Percentiles rank a stretch among this genome's conserved stretches.
Evolutionary conservation across 2,329 filamentous ascomycete genomes (phyloP).

Genomic region (Colletotrichum falcatum): DNA sequence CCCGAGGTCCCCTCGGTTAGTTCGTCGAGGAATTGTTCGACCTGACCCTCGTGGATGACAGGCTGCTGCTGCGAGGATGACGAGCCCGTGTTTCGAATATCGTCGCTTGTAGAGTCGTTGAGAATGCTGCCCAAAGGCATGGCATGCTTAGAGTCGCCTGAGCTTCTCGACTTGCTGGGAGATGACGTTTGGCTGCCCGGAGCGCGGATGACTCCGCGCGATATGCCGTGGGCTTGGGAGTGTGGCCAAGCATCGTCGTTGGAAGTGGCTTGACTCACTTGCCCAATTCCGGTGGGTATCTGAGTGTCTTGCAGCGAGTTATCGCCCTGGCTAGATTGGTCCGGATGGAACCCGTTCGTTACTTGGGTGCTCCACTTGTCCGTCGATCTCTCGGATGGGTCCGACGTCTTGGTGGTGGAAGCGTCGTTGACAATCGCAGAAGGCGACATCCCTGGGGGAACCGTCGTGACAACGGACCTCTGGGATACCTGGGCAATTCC

Average conservation of each 20-base stretch:
- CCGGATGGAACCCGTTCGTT: constrained; percentile 73
- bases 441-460: constrained; percentile 69
- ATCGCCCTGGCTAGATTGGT: constrained; percentile 52
- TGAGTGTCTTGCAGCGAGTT: constrained; percentile 67
- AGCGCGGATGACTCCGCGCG: constrained; percentile 51
- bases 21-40: constrained; percentile 70
- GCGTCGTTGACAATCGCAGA: constrained; percentile 81
- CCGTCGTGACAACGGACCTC: constrained; percentile 68
- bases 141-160: constrained; percentile 51
- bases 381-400: constrained; percentile 73
- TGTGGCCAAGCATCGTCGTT: constrained; percentile 68
- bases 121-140: constrained; percentile 54
- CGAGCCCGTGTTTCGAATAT: constrained; percentile 43
- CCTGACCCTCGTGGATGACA: constrained; percentile 59
- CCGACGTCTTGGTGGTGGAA: constrained; percentile 91
- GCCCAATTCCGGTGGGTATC: constrained; percentile 47
- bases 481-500: constrained; percentile 73
- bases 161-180: constrained; percentile 45
- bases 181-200: constrained; percentile 55
- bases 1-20: constrained; percentile 78
- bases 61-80: constrained; percentile 50
- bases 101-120: constrained; percentile 55
- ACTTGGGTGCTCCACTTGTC: constrained; percentile 77
- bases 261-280: constrained; percentile 59
- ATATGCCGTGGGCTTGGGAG: constrained; percentile 68